Evolutionary conservation across 768 basidiomycete species (phyloP), one percentile per base, ranked within the genome.

Genomic region (Podaxis sp.): DNA sequence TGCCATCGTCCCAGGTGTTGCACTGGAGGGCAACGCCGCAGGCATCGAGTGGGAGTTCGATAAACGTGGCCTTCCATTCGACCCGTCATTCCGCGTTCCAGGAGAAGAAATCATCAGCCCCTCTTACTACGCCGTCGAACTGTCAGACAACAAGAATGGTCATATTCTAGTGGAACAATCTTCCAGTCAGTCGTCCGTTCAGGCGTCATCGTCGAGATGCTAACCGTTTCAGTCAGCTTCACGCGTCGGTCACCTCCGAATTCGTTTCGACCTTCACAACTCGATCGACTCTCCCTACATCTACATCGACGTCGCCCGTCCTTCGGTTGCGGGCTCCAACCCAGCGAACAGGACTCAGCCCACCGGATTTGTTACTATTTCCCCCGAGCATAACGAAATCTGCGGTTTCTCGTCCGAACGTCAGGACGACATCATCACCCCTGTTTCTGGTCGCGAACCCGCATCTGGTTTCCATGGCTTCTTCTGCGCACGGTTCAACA

Each of bases 211-310:
- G 7, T 10, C 27, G 50, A 16, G 10, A 0, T 21, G 35, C 62
- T 66, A 27, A 65, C 35, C 21, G 11, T 28, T 25, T 16, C 40
- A 42, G 40, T 10, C 63, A 91, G 89, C 89, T 5, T 91, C 90
- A 5, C 82, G 88, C 6, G 88, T 89, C 2, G 90, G 87, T 0
- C 88, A 91, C 69, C 75, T 91, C 1, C 81, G 86, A 2, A 89
- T 90, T 70, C 86, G 84, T 0, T 91, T 89, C 73, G 69, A 70
- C 2, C 51, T 59, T 59, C 75, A 5, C 53, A 64, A 4, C 10
- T 67, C 52, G 38, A 71, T 54, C 40, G 50, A 68, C 51, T 64
- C 55, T 21, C 87, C 87, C 0, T 88, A 87, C 57, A 74, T 91
- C 50, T 73, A 91, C 18, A 67, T 93, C 10, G 87, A 91, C 68